phyloP scores from a whole-genome alignment of 495 filamentous ascomycete genomes.

The Talaromyces adpressus region DNA sequence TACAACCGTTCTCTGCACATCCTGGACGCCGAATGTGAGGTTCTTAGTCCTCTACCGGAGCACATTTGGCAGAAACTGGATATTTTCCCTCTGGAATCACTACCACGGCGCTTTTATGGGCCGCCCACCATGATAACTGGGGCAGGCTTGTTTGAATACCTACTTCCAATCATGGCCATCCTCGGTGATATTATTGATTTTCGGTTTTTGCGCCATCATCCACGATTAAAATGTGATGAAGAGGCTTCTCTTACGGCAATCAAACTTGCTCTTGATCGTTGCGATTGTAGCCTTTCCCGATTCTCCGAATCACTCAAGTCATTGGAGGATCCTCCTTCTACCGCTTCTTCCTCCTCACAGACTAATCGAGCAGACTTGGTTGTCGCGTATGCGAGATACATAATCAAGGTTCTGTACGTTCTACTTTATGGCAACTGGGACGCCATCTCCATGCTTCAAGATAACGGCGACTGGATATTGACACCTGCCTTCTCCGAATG shows the following conservation, averaged over 20 bases:
- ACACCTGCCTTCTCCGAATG: too few relatives aligned
- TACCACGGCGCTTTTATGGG: constrained; percentile 20
- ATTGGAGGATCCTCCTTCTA: too few relatives aligned
- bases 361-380: too few relatives aligned
- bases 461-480: too few relatives aligned
- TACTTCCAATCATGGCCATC: constrained; percentile 76
- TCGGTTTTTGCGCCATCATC: constrained; percentile 68
- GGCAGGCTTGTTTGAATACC: constrained; percentile 62
- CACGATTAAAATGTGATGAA: constrained; percentile 49
- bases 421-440: too few relatives aligned
- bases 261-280: too few relatives aligned
- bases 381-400: too few relatives aligned
- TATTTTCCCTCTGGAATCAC: constrained; percentile 12
- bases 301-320: too few relatives aligned
- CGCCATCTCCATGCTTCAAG: too few relatives aligned
- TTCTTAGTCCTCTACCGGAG: constrained; percentile 26
- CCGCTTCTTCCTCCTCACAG: too few relatives aligned
- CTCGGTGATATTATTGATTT: constrained; percentile 78
- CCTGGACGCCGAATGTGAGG: constrained; percentile 31
- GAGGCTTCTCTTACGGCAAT: neutral
- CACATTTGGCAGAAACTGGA: constrained; percentile 27
- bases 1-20: neutral
- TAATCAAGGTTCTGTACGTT: too few relatives aligned
- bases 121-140: constrained; percentile 22
- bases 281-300: too few relatives aligned